These are phyloP conservation scores for Entomortierella chlamydospora DNA, from an alignment of 192 early-diverging fungal species.

Conservation along the genomic window DNA sequence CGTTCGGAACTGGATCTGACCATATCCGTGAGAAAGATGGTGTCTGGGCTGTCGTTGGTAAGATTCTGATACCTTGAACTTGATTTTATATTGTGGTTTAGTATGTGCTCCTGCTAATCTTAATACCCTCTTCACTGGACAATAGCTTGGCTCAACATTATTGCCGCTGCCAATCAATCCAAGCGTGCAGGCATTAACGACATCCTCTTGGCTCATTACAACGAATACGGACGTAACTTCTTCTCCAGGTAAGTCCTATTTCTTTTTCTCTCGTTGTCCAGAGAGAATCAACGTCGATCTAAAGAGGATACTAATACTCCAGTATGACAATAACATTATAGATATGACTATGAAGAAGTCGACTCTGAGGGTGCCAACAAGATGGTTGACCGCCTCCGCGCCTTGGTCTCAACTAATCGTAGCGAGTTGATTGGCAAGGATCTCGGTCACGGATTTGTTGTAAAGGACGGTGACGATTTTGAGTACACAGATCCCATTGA, in stretches of 20 bases:
- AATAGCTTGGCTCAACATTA: constrained; percentile 93
- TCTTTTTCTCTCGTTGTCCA: not conserved
- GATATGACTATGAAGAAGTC: constrained; percentile 99
- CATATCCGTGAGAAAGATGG: constrained; percentile 99
- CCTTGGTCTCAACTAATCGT: constrained; percentile 56
- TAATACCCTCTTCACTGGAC: not conserved
- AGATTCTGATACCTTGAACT: not conserved
- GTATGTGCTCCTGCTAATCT: too few relatives aligned
- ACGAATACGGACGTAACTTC: constrained; percentile 94
- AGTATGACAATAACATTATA: constrained; percentile 6
- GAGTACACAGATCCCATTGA: constrained; percentile 96
- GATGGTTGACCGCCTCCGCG: constrained; percentile 82
- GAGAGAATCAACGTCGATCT: not conserved
- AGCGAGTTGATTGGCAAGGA: constrained; percentile 70
- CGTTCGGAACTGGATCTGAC: constrained; percentile 98
- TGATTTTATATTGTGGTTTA: too few relatives aligned
- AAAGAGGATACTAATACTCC: too few relatives aligned
- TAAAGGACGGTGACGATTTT: constrained; percentile 88
- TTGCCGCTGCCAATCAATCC: constrained; percentile 77
- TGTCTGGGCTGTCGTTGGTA: constrained; percentile 93
- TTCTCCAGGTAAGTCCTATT: constrained; percentile 74
- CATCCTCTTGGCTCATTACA: constrained; percentile 85
- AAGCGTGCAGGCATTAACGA: constrained; percentile 75
- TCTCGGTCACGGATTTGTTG: constrained; percentile 71
- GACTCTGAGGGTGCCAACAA: constrained; percentile 78